Conservation (phyloP, 306 rosid genomes). For the Prunus armeniaca region DNA sequence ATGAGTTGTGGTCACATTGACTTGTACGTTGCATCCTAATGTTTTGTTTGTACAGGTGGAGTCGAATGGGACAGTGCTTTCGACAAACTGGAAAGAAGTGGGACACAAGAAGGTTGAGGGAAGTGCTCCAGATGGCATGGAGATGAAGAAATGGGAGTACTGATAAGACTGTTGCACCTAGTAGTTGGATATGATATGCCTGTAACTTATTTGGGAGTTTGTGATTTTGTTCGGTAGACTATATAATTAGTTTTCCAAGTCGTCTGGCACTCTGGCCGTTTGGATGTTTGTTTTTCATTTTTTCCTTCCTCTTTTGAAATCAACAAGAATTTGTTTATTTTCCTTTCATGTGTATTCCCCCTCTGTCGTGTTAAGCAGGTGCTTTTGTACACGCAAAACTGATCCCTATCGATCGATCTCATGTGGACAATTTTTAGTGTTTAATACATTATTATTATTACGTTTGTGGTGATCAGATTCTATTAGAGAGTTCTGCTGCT, state of each 20-base stretch:
- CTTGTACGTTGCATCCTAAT: background rate
- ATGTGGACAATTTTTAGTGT: background rate
- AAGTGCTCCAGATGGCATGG: slow-evolving; percentile 98
- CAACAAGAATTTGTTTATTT: background rate
- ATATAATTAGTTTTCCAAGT: background rate
- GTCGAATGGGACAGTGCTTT: slow-evolving; percentile 88
- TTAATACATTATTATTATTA: background rate
- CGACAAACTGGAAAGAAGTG: slow-evolving; percentile 97
- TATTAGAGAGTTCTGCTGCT: too few relatives aligned
- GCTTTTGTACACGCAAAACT: background rate
- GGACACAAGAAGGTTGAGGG: slow-evolving; percentile 91
- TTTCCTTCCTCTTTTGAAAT: background rate
- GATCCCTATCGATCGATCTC: background rate
- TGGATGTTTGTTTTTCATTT: background rate
- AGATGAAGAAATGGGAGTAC: slow-evolving; percentile 84
- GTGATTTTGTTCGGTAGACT: slow-evolving; percentile 23
- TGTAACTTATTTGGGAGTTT: slow-evolving; percentile 13
- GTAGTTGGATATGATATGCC: background rate
- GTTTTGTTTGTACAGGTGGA: slow-evolving; percentile 50
- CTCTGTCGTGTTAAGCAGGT: background rate
- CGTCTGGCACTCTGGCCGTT: background rate
- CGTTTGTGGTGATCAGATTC: background rate
- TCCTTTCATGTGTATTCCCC: background rate
- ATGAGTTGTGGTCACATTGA: background rate
- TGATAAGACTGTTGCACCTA: slow-evolving; percentile 15